Evolutionary conservation across 106 monocot species (phyloP).

Genomic region (Amphibolis antarctica): DNA sequence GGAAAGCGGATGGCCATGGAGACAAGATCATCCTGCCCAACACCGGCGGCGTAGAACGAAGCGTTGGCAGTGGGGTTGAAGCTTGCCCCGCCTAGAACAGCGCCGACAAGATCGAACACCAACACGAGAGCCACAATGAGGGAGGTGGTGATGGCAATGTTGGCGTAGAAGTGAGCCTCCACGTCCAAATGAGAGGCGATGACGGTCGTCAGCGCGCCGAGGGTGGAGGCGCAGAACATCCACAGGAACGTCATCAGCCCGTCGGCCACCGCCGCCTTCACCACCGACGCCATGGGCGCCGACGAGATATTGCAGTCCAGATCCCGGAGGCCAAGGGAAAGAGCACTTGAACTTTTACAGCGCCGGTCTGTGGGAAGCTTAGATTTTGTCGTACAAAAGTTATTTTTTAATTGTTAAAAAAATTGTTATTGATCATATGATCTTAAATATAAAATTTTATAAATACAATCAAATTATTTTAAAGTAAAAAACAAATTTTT

Average conservation of each 20-base stretch:
- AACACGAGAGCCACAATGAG: constrained; percentile 45
- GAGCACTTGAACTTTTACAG: no score
- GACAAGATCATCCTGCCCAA: constrained; percentile 39
- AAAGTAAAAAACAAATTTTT: no score
- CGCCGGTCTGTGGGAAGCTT: no score
- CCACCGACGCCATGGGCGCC: constrained; percentile 9
- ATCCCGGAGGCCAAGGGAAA: no score
- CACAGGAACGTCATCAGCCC: constrained; percentile 69
- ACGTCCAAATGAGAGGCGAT: constrained; percentile 30
- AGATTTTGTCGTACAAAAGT: no score
- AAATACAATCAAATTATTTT: no score
- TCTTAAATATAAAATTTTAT: no score
- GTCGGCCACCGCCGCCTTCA: constrained; percentile 43
- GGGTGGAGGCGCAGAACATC: constrained; percentile 64
- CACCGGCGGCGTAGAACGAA: constrained; percentile 87
- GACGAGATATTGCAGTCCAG: neutral
- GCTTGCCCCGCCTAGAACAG: constrained; percentile 63
- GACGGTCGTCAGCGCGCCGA: constrained; percentile 38
- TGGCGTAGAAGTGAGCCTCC: constrained; percentile 13
- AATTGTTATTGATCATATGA: no score
- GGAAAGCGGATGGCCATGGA: constrained; percentile 89
- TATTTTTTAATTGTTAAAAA: no score
- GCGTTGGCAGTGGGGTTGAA: constrained; percentile 73
- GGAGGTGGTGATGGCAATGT: constrained; percentile 34
- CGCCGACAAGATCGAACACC: constrained; percentile 38